Base-by-base conservation (phyloP, 371 early-diverging fungal species). In the Rhizopus delemar region DNA sequence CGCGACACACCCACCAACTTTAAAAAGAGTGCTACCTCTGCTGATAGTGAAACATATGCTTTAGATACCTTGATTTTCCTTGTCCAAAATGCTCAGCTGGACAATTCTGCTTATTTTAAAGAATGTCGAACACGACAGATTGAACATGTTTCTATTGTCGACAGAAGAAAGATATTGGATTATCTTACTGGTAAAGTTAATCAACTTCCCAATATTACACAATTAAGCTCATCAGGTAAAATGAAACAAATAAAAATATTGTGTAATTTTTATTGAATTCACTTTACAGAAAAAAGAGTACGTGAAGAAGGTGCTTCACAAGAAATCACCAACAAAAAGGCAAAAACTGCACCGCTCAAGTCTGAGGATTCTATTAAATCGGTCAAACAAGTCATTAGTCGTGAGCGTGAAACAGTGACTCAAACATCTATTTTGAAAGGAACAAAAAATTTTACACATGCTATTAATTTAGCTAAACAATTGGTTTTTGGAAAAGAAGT, bases 1-100 rank as follows among this genome's bases (percentile, higher is more conserved):
- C 78, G 87, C 57, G 76, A 75, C 57, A 68, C 79, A 15, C 78
- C 82, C 1, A 89, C 90, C 13, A 77, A 77, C 46, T 85, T 85
- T 64, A 74, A 73, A 59, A 85, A 85, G 53, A 66, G 61, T 31
- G 68, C 56, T 9, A 66, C 73, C 52, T 78, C 81, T 41, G 77
- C 74, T 32, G 75, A 74, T 1, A 73, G 75, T 31, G 89, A 87
- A 57, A 80, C 75, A 2, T 93, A 93, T 70, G 74, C 82, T 5
- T 76, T 93, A n/a, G 87, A 84, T 35, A 83, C 94, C 0, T 73
- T 94, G n/a, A 72, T 92, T 52, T 90, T 87, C 69, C 82, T 92
- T 13, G 73, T 86, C 6, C 82, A 82, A 62, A 82, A 88, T 60
- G 74, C 80, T 1, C 70, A 81, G 53, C 73, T 85, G 48, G 88